A percentile compares a stretch with the other conserved stretches of the same genome.
Conservation (phyloP, 768 basidiomycete genomes). For the Tubosaeta sp. region DNA sequence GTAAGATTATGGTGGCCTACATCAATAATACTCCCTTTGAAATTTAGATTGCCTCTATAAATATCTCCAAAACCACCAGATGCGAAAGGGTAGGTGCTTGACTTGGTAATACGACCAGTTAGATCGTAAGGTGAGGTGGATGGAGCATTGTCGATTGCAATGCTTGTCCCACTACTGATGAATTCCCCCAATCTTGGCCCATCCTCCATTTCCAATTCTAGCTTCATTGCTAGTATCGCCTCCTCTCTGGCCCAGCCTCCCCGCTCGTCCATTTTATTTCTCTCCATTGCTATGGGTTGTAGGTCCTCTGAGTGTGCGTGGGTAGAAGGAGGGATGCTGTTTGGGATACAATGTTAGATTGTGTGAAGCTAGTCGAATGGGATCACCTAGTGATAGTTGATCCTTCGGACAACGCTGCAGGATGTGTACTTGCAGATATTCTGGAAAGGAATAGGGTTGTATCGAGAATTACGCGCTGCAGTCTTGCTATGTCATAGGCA, state of each 20-base stretch:
- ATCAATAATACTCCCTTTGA: background rate
- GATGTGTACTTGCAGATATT: background rate
- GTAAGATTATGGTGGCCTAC: background rate
- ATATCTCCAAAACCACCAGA: background rate
- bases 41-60: background rate
- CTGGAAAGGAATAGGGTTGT: conserved; percentile 1
- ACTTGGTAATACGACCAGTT: background rate
- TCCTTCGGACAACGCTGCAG: background rate
- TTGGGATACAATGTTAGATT: background rate
- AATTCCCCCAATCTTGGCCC: too few relatives aligned
- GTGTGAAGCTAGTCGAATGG: conserved; percentile 3
- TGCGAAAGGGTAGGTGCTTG: background rate
- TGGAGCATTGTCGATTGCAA: too few relatives aligned
- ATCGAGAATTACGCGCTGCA: conserved; percentile 15
- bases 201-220: too few relatives aligned
- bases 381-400: conserved; percentile 10
- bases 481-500: conserved; percentile 11
- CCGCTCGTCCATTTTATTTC: too few relatives aligned
- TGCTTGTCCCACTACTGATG: too few relatives aligned
- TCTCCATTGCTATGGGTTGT: too few relatives aligned
- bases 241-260: too few relatives aligned
- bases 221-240: too few relatives aligned
- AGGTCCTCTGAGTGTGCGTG: background rate
- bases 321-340: background rate
- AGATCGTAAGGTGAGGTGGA: background rate